A percentile compares a stretch with the other conserved stretches of the same genome.
Evolutionary conservation across 2,329 filamentous ascomycete species (phyloP).

Genomic region (Hymenoscyphus occultus): DNA sequence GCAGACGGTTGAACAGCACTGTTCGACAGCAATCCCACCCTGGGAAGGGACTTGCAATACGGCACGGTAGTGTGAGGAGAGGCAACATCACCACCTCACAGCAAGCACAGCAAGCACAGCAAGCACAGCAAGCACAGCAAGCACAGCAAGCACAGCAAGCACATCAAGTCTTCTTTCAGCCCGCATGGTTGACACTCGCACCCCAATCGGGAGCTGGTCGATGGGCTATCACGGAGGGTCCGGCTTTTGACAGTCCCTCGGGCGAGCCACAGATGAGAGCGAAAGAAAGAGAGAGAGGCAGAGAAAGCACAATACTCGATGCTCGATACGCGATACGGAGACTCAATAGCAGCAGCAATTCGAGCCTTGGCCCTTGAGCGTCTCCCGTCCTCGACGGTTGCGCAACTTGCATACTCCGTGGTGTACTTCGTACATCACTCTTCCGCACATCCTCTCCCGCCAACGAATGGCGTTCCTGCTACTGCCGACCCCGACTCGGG

Average conservation of each 20-base stretch:
- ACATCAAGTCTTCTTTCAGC: background rate
- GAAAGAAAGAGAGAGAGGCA: background rate
- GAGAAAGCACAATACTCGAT: too few species aligned
- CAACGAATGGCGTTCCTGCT: background rate
- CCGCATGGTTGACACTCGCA: background rate
- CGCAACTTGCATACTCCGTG: background rate
- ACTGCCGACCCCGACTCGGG: constrained; percentile 2
- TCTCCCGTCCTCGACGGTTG: background rate
- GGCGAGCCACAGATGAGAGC: background rate
- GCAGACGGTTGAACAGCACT: background rate
- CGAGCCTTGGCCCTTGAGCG: background rate
- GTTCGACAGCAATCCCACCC: background rate
- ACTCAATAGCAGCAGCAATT: background rate
- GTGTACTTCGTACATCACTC: too few species aligned
- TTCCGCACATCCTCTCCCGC: background rate
- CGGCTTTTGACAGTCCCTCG: background rate
- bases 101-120: background rate
- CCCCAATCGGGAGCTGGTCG: background rate
- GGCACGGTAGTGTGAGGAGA: background rate
- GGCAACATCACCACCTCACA: background rate
- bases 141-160: background rate
- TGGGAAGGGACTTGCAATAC: background rate
- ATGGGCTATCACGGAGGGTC: background rate
- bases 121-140: background rate
- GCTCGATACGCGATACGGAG: too few species aligned